Evolutionary conservation across 2,329 filamentous ascomycete species (phyloP).

Genomic region (Fusarium penzigii): DNA sequence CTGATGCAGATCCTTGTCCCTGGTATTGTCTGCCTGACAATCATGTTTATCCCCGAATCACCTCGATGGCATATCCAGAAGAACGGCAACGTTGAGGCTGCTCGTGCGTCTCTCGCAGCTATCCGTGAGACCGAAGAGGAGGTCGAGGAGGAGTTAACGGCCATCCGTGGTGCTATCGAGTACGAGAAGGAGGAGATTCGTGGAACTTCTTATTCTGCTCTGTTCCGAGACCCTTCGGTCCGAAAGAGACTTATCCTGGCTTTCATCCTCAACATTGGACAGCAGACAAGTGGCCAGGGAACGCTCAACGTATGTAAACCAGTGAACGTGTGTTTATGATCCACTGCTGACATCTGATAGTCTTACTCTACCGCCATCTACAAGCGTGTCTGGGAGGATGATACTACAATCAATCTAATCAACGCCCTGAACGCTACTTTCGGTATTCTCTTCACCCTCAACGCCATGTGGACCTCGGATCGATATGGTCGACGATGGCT

Average conservation of each 20-base stretch:
- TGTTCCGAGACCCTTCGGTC: constrained; percentile 69
- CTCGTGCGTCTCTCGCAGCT: constrained; percentile 51
- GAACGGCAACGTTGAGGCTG: constrained; percentile 57
- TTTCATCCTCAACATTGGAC: constrained; percentile 66
- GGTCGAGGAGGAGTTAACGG: constrained; percentile 64
- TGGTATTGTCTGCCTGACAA: constrained; percentile 52
- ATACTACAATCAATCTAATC: constrained; percentile 65
- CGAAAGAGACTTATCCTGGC: constrained; percentile 65
- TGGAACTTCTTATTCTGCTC: constrained; percentile 58
- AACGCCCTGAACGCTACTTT: constrained; percentile 73
- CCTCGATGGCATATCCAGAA: constrained; percentile 68
- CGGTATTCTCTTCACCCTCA: constrained; percentile 70
- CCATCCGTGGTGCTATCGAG: constrained; percentile 66
- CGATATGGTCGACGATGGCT: constrained; percentile 69
- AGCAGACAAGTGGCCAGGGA: constrained; percentile 71
- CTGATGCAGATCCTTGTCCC: constrained; percentile 64
- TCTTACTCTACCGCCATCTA: constrained; percentile 69
- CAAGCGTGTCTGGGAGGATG: constrained; percentile 63
- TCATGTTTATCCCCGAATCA: constrained; percentile 60
- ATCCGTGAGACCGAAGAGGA: constrained; percentile 64
- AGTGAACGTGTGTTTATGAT: too few relatives aligned
- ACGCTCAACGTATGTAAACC: constrained; percentile 57
- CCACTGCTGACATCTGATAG: too few relatives aligned
- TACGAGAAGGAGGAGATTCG: constrained; percentile 60
- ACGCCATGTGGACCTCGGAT: constrained; percentile 73